Evolutionary conservation across 2,329 filamentous ascomycete species (phyloP), one percentile per base, ranked within the genome.

Genomic region (Xylariaceae sp.): DNA sequence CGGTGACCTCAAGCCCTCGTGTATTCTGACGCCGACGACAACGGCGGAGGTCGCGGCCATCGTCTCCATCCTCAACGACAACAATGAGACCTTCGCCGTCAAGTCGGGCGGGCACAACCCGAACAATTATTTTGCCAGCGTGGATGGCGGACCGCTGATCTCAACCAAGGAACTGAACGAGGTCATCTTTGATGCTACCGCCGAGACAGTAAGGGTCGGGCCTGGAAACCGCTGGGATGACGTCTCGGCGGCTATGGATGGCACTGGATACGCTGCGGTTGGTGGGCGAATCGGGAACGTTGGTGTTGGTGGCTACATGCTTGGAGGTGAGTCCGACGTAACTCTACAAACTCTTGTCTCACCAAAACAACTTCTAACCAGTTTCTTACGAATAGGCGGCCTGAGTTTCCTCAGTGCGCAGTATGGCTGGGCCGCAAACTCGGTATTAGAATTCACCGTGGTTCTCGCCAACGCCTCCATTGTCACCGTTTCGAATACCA

Each of bases 91-190:
- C 3, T 81, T 81, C 48, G 76, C 77, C 6, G 59, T 78, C 49
- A 74, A 76, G 49, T 73, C 72, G 7, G 78, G 77, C 19, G 78
- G 78, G 1, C 77, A 81, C 57, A 75, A 73, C 42, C 71, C 75
- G 3, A 78, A 78, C 51, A 64, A 72, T 15, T 71, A 71, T 45
- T 72, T 70, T 30, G 68, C 76, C 2, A 80, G 69, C 48, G 70
- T 74, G 35, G 56, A 68, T 12, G 67, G 61, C 2, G 74, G 73
- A 0, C 62, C 74, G 1, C 56, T 74, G 4, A 69, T 81, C 46
- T 74, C 74, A 13, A 64, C 75, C 9, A 63, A 61, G 43, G 59
- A 66, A 3, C 64, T 72, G 13, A 59, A 74, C 36, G 53, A 67
- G 39, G 55, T 74, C 9, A 52, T 57, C 0, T 57, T 72, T 15